These are phyloP conservation scores for Metschnikowia corniflorae DNA, from an alignment of 805 yeast genomes.

Conservation along the genomic window DNA sequence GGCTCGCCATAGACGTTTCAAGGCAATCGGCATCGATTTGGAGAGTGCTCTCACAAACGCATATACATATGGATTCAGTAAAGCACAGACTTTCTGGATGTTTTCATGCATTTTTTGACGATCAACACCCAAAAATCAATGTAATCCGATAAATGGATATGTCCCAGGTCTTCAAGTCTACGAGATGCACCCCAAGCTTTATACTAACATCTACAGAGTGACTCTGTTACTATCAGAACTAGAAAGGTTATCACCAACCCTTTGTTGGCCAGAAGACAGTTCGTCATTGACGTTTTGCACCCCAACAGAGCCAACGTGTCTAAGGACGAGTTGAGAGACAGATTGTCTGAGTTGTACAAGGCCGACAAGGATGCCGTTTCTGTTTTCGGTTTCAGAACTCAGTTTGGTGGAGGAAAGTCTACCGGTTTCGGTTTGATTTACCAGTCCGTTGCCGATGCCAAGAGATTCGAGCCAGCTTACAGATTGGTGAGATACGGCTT, in stretches of 20 bases:
- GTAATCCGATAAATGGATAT: no score
- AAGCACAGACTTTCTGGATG: no score
- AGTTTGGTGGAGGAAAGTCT: slow-evolving; percentile 99
- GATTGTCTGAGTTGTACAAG: slow-evolving; percentile 83
- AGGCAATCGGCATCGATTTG: no score
- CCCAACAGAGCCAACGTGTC: slow-evolving; percentile 99
- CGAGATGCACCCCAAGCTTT: no score
- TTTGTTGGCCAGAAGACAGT: slow-evolving; percentile 98
- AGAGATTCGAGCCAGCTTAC: slow-evolving; percentile 98
- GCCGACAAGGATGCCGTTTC: slow-evolving; percentile 91
- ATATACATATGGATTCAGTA: no score
- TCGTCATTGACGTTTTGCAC: slow-evolving; percentile 98
- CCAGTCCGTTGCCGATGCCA: slow-evolving; percentile 96
- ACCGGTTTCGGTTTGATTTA: slow-evolving; percentile 99
- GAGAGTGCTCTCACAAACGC: no score
- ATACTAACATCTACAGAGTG: slow-evolving; percentile 64
- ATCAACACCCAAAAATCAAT: no score
- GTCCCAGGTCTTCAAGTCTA: no score
- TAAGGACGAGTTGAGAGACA: slow-evolving; percentile 98
- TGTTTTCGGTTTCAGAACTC: slow-evolving; percentile 99
- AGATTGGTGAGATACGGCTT: slow-evolving; percentile 99
- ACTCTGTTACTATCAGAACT: slow-evolving; percentile 99
- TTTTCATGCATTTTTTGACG: no score
- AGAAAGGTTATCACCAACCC: slow-evolving; percentile 99
- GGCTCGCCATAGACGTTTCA: no score